Base-by-base conservation (phyloP, 2,329 filamentous ascomycete genomes). In the Trichoderma endophyticum region DNA sequence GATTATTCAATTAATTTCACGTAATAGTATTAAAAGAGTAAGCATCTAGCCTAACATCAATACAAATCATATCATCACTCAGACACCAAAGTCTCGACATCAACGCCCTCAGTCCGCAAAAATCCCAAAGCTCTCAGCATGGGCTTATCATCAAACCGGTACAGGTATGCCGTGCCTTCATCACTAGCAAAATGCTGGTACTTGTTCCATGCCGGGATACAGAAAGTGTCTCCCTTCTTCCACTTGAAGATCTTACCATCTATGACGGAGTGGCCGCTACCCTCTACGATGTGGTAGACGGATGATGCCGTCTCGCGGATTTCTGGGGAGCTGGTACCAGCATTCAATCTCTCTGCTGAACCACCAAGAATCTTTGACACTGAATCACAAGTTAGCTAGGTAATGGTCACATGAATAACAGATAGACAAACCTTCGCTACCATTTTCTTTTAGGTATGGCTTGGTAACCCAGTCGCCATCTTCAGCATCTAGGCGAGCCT, bases 171-270 rank as follows among this genome's bases (percentile, higher is more conserved):
- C 0, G 77, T 78, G 39, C 79, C 75, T 2, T 71, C 73, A 1
- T 71, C 65, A 14, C 77, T 77, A 1, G 85, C 83, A 68, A 82
- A 82, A 74, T 88, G 86, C 75, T 86, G 81, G 72, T 86, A 87
- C 14, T 72, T 76, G 64, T 86, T 78, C 87, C 87, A 89, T 0
- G 86, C 77, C 0, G 87, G 87, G 14, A 89, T 79, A 73, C 84
- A 86, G 72, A 89, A 89, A 0, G 85, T 89, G 75, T 89, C 87
- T 3, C 85, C 84, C 54, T 80, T 76, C 71, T 84, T 83, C 86
- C 87, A 88, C 0, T 65, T 28, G 30, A 83, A 75, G 4, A 70
- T 77, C 62, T 81, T 73, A 0, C 79, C 83, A 2, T 79, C 80
- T 56, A 88, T 82, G 0, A 74, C 74, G 1, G 81, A 81, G 26